Conservation (phyloP, 2,329 filamentous ascomycete species). For the Fusarium austroafricanum region DNA sequence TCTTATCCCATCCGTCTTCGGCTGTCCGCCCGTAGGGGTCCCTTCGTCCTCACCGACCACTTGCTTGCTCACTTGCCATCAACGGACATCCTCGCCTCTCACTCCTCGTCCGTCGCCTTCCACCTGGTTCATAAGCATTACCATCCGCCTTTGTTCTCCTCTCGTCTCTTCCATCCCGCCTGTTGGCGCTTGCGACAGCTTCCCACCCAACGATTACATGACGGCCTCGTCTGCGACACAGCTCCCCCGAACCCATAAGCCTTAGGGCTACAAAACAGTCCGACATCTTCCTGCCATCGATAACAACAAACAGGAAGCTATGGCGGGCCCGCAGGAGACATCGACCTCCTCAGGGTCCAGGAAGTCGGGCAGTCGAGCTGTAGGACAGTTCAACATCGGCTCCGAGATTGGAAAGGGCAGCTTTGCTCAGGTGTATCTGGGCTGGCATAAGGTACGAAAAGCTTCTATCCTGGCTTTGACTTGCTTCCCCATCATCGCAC, state of each 20-base stretch:
- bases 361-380: conserved; percentile 50
- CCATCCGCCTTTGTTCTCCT: conserved; percentile 4
- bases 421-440: conserved; percentile 95
- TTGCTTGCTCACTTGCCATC: conserved; percentile 36
- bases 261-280: conserved; percentile 50
- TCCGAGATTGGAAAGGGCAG: conserved; percentile 96
- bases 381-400: conserved; percentile 84
- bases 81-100: conserved; percentile 20
- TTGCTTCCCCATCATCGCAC: conserved; percentile 23
- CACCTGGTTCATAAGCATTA: conserved; percentile 30
- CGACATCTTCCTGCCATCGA: conserved; percentile 50
- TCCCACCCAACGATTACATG: conserved; percentile 54
- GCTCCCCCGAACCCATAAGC: conserved; percentile 53
- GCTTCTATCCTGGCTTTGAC: conserved; percentile 7
- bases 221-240: conserved; percentile 50
- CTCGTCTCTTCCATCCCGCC: conserved; percentile 21
- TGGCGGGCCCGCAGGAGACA: conserved; percentile 55
- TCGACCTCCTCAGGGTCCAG: conserved; percentile 51
- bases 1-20: conserved; percentile 31
- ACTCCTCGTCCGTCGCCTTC: conserved; percentile 22
- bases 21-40: conserved; percentile 30
- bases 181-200: conserved; percentile 25
- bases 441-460: conserved; percentile 77
- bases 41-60: conserved; percentile 44
- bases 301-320: conserved; percentile 52